A percentile compares a stretch with the other conserved stretches of the same genome.
These are phyloP conservation scores for Candida sonorensis DNA, from an alignment of 805 yeast genomes.

Conservation along the genomic window DNA sequence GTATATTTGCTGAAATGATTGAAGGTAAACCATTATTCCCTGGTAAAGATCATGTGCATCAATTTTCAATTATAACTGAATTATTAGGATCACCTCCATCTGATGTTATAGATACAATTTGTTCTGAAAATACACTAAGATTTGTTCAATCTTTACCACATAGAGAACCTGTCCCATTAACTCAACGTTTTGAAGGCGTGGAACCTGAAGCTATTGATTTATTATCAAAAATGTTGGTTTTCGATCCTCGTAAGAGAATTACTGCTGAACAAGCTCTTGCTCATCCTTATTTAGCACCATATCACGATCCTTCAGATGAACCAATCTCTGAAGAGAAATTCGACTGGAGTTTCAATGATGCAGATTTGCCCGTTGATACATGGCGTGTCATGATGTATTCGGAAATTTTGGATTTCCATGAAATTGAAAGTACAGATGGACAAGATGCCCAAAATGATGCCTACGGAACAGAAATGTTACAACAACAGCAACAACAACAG, in stretches of 20 bases:
- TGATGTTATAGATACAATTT: conserved; percentile 93
- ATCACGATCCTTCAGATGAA: conserved; percentile 96
- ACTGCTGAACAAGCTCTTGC: conserved; percentile 86
- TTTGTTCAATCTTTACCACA: conserved; percentile 92
- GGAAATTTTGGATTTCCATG: conserved; percentile 93
- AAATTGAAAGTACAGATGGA: conserved; percentile 48
- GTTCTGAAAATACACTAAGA: conserved; percentile 89
- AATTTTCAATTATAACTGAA: conserved; percentile 94
- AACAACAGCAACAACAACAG: conserved; percentile 10
- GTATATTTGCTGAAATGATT: conserved; percentile 96
- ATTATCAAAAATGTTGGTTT: conserved; percentile 82
- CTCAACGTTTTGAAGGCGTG: conserved; percentile 70
- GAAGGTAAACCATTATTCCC: conserved; percentile 97
- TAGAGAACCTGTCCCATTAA: conserved; percentile 85
- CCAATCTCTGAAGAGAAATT: conserved; percentile 89
- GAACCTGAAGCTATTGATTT: conserved; percentile 86
- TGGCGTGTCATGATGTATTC: conserved; percentile 99
- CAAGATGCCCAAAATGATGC: no score
- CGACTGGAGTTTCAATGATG: conserved; percentile 98
- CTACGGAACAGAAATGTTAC: not conserved
- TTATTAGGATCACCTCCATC: conserved; percentile 88
- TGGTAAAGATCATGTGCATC: conserved; percentile 97
- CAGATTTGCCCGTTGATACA: conserved; percentile 93
- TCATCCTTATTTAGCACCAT: conserved; percentile 89
- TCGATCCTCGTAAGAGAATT: conserved; percentile 91